Evolutionary conservation across 495 filamentous ascomycete species (phyloP).

Genomic region (Neurospora cerealis): DNA sequence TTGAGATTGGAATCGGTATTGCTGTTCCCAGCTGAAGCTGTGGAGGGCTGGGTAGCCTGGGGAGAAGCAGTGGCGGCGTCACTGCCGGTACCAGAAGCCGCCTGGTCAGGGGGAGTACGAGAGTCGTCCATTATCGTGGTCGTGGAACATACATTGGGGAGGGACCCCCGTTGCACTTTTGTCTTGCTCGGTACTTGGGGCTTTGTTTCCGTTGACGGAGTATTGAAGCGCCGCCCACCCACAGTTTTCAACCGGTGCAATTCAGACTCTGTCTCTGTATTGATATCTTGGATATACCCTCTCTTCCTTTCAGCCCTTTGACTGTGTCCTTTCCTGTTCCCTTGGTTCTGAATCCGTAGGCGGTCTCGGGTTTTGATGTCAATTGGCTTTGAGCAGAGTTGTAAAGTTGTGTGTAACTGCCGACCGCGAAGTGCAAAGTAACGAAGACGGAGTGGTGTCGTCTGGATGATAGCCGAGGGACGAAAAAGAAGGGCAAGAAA

Average conservation of each 20-base stretch:
- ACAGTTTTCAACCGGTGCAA: background rate
- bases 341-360: background rate
- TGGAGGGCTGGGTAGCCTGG: constrained; percentile 12
- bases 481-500: background rate
- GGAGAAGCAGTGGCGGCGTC: constrained; percentile 9
- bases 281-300: background rate
- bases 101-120: constrained; percentile 22
- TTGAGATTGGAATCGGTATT: constrained; percentile 12
- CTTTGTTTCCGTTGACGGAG: background rate
- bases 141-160: constrained; percentile 24
- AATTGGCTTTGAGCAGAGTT: background rate
- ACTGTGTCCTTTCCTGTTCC: background rate
- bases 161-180: background rate
- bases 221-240: background rate
- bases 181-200: background rate
- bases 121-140: constrained; percentile 28
- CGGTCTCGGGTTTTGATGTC: background rate
- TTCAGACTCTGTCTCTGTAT: background rate
- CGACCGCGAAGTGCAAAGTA: background rate
- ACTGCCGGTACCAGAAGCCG: constrained; percentile 19
- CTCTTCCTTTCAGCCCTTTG: background rate
- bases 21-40: constrained; percentile 11
- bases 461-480: background rate
- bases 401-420: background rate
- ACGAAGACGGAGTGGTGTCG: background rate